These are phyloP conservation scores for Angomonas deanei DNA, from an alignment of 208 protist species.

Conservation along the genomic window DNA sequence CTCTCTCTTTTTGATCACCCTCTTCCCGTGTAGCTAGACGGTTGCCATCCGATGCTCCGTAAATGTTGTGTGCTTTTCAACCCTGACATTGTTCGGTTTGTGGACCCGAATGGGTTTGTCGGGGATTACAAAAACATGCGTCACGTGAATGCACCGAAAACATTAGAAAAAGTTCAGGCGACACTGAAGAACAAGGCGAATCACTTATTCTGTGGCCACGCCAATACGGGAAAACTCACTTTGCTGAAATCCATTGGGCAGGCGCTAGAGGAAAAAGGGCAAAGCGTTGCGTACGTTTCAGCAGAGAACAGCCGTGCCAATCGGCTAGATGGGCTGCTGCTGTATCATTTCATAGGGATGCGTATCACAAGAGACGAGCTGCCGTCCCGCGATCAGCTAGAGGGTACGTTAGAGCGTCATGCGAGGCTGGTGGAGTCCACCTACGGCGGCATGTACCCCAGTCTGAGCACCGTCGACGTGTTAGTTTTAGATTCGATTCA, in stretches of 20 bases:
- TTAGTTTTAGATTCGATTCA: slow-evolving; percentile 76
- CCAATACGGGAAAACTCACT: slow-evolving; percentile 79
- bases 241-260: slow-evolving; percentile 70
- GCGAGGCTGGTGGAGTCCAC: slow-evolving; percentile 67
- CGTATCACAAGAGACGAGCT: slow-evolving; percentile 67
- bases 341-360: slow-evolving; percentile 79
- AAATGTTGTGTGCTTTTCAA: neutral
- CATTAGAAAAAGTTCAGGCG: slow-evolving; percentile 29
- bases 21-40: too few species aligned
- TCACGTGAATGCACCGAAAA: slow-evolving; percentile 29
- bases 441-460: slow-evolving; percentile 62
- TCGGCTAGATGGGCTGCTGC: slow-evolving; percentile 55
- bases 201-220: slow-evolving; percentile 68
- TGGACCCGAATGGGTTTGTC: slow-evolving; percentile 70
- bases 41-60: too few species aligned
- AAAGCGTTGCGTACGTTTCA: slow-evolving; percentile 72
- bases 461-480: slow-evolving; percentile 60
- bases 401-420: slow-evolving; percentile 79
- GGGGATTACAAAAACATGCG: slow-evolving; percentile 50
- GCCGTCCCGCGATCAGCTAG: slow-evolving; percentile 82
- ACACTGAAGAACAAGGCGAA: slow-evolving; percentile 36
- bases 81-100: slow-evolving; percentile 55
- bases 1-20: too few species aligned
- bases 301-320: slow-evolving; percentile 53
- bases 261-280: slow-evolving; percentile 30